Conservation (phyloP, 2,329 filamentous ascomycete genomes). For the Fusarium mangiferae region DNA sequence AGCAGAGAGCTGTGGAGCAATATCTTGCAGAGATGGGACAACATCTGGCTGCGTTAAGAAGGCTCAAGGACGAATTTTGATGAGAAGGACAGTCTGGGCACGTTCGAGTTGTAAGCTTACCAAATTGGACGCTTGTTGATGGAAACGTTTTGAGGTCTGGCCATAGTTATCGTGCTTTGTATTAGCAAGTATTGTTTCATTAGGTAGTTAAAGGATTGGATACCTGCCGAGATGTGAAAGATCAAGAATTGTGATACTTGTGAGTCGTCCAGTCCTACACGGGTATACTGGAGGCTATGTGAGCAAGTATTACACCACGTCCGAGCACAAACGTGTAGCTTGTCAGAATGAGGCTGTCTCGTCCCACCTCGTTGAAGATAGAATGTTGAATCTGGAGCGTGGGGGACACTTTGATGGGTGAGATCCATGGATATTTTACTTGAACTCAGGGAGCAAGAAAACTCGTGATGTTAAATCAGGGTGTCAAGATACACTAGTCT, state of each 20-base stretch:
- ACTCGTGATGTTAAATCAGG: not conserved
- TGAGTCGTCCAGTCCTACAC: not conserved
- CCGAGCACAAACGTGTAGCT: not conserved
- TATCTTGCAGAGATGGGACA: not conserved
- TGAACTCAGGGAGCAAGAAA: not conserved
- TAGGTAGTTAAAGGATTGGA: not conserved
- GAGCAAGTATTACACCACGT: not conserved
- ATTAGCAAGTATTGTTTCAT: not conserved
- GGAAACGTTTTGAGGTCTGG: not conserved
- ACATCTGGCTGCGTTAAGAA: not conserved
- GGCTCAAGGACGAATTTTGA: too few relatives aligned
- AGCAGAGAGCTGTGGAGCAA: not conserved
- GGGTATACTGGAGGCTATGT: not conserved
- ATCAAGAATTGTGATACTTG: not conserved
- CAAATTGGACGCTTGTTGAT: not conserved
- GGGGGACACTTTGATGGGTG: not conserved
- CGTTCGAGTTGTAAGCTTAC: not conserved
- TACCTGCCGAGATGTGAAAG: not conserved
- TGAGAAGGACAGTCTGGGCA: not conserved
- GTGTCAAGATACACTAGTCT: not conserved
- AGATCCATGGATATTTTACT: not conserved
- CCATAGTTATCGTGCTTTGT: not conserved
- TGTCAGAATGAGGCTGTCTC: not conserved
- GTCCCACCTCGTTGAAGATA: not conserved
- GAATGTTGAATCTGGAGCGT: not conserved